Evolutionary conservation across 1,284 basidiomycete species (phyloP), one percentile per base, ranked within the genome.

Genomic region (Cutaneotrichosporon sp.): DNA sequence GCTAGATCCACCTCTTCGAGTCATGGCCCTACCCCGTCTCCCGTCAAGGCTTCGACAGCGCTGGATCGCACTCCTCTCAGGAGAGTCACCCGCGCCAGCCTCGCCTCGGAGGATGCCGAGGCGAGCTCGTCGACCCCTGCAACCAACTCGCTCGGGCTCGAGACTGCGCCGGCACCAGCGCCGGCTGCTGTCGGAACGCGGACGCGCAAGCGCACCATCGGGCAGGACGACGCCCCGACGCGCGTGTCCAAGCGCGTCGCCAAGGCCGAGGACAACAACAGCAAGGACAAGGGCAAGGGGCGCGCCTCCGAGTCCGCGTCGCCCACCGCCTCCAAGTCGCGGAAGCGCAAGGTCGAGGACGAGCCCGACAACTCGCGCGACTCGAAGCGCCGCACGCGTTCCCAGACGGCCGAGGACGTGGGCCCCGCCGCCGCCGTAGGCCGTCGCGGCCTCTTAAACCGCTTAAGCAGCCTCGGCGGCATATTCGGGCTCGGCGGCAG

Each of bases 61-160:
- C 22, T 46, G 20, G 45, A 13, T 29, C 62, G 18, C 38, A 18
- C 16, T 42, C 38, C 16, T 7, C 16, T 5, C 16, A 42, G 9
- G 38, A 42, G 38, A 18, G 38, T 42, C 38, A 42, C 14, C 29
- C 56, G 16, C 65, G 61, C 20, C 70, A 63, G 8, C 64, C 73
- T 25, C 22, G 24, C 45, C 45, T 22, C 22, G 13, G 24, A 24
- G 45, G 45, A 46, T 4, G 45, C 14, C 24, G 45, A 46, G 24
- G 11, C 22, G 2, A 25, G 14, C 22, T 14, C 45, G 11, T 46
- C 45, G 22, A 24, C 45, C 9, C 45, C 24, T 4, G 22, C 22
- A 5, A 9, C 1, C 45, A 46, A 24, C 45, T 46, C 45, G 24
- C 38, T 47, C 45, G 47, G 16, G 13, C 25, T 31, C 16, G 47